Base-by-base conservation (phyloP, 177 flowering plant genomes). In the Vitis hybrid region DNA sequence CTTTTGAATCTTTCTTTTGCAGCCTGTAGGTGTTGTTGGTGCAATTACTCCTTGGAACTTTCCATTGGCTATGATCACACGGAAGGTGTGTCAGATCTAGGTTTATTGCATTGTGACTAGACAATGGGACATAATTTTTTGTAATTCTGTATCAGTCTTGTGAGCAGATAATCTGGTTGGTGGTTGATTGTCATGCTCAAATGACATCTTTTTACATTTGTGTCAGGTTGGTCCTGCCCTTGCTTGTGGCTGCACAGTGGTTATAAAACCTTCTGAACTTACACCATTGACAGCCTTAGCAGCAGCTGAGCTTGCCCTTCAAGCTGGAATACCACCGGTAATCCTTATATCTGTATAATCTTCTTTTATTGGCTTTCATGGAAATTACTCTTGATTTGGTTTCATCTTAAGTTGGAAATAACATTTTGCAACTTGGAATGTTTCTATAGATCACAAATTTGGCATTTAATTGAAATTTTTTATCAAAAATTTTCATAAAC, bases 21-120 rank as follows among this genome's bases (percentile, higher is more conserved):
- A 96, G 98, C 97, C 99, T 82, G 93, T 96, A 14, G 99, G 99
- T 76, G 97, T 96, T 79, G 97, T 92, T 86, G 99, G 95, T 70
- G 97, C 95, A 65, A 90, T 96, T 74, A 84, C 99, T 13, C 99
- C 99, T 18, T 96, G 99, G 99, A 96, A 96, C 76, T 96, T 96
- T 72, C 99, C 99, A 3, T 75, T 96, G 82, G 99, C 99, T 32
- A 96, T 96, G 99, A 96, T 96, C 71, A 96, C 99, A 54, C 86
- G 99, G 55, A 96, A 96, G 95, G 99, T 94, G 59, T 55, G 65
- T 63, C 17, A 10, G 17, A 56, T 18, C 12, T 35, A 51, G 18
- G 18, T n/a, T 52, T 58, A 58, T n/a, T 53, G 14, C n/a, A 49
- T n/a, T 10, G n/a, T 21, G 9, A 21, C 5, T 51, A 11, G 50